Conservation (phyloP, 2,329 filamentous ascomycete species). For the Bipolaris bicolor region DNA sequence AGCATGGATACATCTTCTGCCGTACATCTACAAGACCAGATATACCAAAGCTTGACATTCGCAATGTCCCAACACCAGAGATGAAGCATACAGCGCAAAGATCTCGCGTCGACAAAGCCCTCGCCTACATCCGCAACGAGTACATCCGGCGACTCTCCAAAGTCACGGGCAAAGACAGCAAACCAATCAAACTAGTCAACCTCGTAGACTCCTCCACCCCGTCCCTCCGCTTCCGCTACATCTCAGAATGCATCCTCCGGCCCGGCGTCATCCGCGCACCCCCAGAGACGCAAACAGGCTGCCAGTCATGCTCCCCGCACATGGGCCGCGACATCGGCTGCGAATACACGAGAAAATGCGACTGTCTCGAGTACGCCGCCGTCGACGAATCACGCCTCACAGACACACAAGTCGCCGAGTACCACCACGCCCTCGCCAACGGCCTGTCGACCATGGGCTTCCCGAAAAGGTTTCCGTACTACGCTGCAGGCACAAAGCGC, state of each 20-base stretch:
- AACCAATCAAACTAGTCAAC: slow-evolving; percentile 67
- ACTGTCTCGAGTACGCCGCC: slow-evolving; percentile 69
- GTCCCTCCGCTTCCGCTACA: slow-evolving; percentile 71
- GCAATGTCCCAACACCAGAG: slow-evolving; percentile 41
- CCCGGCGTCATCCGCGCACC: slow-evolving; percentile 66
- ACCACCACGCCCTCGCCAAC: slow-evolving; percentile 22
- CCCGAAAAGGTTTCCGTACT: slow-evolving; percentile 69
- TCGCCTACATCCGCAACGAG: slow-evolving; percentile 46
- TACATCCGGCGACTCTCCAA: slow-evolving; percentile 43
- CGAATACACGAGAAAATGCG: slow-evolving; percentile 67
- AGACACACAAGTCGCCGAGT: slow-evolving; percentile 24
- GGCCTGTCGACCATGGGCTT: slow-evolving; percentile 44
- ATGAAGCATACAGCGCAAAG: slow-evolving; percentile 44
- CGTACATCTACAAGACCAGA: slow-evolving; percentile 31
- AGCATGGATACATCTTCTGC: slow-evolving; percentile 47
- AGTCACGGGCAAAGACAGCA: slow-evolving; percentile 31
- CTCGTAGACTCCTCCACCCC: slow-evolving; percentile 61
- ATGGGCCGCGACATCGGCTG: slow-evolving; percentile 62
- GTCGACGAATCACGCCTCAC: slow-evolving; percentile 51
- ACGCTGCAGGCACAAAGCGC: slow-evolving; percentile 37
- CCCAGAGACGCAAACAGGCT: slow-evolving; percentile 70
- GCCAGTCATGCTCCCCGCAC: slow-evolving; percentile 64
- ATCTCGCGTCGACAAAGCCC: slow-evolving; percentile 40
- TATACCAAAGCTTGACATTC: slow-evolving; percentile 39
- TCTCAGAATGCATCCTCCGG: slow-evolving; percentile 64